Percentiles rank a stretch among this genome's conserved stretches.
Conservation (phyloP, 2,329 filamentous ascomycete genomes). For the Xylariaceae sp. region DNA sequence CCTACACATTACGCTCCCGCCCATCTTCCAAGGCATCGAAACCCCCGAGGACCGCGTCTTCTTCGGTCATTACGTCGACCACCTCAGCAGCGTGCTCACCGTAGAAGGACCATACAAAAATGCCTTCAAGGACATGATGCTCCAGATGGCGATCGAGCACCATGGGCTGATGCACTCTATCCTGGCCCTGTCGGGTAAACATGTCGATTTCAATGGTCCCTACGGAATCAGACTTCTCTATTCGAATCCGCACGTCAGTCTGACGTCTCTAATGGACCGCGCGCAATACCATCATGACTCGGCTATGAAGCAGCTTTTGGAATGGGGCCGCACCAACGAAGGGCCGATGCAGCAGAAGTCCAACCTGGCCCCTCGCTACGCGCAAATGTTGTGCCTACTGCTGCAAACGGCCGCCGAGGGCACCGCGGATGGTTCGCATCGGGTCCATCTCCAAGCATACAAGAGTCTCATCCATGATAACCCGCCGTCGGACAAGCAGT, state of each 20-base stretch:
- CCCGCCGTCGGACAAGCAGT: slow-evolving; percentile 59
- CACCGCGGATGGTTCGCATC: slow-evolving; percentile 60
- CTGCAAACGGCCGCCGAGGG: slow-evolving; percentile 54
- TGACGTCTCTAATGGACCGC: slow-evolving; percentile 43
- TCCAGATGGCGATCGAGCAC: slow-evolving; percentile 75
- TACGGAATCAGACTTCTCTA: slow-evolving; percentile 50
- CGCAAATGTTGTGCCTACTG: slow-evolving; percentile 58
- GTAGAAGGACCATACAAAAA: slow-evolving; percentile 76
- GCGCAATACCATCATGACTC: slow-evolving; percentile 52
- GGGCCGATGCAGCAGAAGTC: slow-evolving; percentile 41
- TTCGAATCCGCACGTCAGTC: slow-evolving; percentile 43
- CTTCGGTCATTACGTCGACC: slow-evolving; percentile 74
- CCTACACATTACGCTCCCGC: slow-evolving; percentile 52
- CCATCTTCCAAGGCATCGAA: slow-evolving; percentile 75
- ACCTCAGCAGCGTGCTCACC: slow-evolving; percentile 74
- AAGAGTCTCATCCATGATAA: slow-evolving; percentile 61
- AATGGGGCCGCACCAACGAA: slow-evolving; percentile 38
- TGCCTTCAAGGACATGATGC: slow-evolving; percentile 76
- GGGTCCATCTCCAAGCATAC: slow-evolving; percentile 73
- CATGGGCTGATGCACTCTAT: slow-evolving; percentile 86
- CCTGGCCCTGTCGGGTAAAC: slow-evolving; percentile 74
- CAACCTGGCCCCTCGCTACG: slow-evolving; percentile 51
- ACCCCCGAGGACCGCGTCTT: slow-evolving; percentile 73
- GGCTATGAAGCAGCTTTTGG: slow-evolving; percentile 46
- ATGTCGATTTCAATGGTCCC: slow-evolving; percentile 56